A percentile compares a stretch with the other conserved stretches of the same genome.
These are phyloP conservation scores for Rostrohypoxylon terebratum DNA, from an alignment of 495 filamentous ascomycete species.

Conservation along the genomic window DNA sequence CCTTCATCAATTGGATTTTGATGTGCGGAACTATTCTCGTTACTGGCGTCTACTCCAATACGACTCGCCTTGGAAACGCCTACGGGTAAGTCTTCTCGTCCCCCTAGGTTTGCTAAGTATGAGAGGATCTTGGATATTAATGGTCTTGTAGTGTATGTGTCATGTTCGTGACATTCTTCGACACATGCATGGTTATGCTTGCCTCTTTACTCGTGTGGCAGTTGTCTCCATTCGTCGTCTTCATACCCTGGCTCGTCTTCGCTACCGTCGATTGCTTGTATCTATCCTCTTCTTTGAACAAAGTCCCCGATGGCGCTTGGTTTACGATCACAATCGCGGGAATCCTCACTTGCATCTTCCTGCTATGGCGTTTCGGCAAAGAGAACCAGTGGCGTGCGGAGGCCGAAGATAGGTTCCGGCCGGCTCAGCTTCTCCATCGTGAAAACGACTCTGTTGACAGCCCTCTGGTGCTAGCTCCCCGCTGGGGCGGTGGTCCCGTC, in stretches of 20 bases:
- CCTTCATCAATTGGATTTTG: slow-evolving; percentile 76
- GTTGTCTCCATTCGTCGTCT: slow-evolving; percentile 65
- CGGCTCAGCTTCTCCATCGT: slow-evolving; percentile 57
- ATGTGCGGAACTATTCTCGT: slow-evolving; percentile 81
- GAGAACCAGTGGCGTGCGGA: slow-evolving; percentile 79
- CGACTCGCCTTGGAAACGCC: slow-evolving; percentile 62
- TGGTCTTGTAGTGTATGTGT: slow-evolving; percentile 75
- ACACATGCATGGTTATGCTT: slow-evolving; percentile 75
- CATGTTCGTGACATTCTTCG: slow-evolving; percentile 80
- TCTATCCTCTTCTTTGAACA: slow-evolving; percentile 73
- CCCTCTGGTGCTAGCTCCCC: slow-evolving; percentile 50
- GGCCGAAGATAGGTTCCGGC: slow-evolving; percentile 66
- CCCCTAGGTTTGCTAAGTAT: too few species aligned
- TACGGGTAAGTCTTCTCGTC: slow-evolving; percentile 46
- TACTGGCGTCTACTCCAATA: slow-evolving; percentile 77
- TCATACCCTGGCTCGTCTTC: slow-evolving; percentile 71
- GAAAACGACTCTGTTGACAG: slow-evolving; percentile 41
- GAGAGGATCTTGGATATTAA: too few species aligned
- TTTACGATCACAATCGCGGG: slow-evolving; percentile 74
- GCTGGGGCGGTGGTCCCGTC: slow-evolving; percentile 61
- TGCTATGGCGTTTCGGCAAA: slow-evolving; percentile 81
- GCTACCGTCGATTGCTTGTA: slow-evolving; percentile 72
- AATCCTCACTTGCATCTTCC: slow-evolving; percentile 68
- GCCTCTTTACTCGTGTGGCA: slow-evolving; percentile 77
- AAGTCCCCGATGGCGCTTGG: slow-evolving; percentile 79